Conservation (phyloP, 148 eudicot genomes). For the Silene latifolia region DNA sequence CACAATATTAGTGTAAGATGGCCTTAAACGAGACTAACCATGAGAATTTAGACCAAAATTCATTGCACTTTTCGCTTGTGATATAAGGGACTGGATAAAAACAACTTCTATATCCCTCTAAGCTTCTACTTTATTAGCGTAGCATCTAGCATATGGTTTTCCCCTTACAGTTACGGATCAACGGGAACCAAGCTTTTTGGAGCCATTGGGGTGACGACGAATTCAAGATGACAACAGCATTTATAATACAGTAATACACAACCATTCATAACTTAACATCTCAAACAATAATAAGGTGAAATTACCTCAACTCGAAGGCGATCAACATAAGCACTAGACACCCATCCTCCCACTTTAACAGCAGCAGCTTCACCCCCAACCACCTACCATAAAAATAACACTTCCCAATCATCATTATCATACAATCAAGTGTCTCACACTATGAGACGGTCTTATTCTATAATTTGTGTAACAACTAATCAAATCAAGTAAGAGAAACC, state of each 20-base stretch:
- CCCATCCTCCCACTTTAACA: constrained; percentile 70
- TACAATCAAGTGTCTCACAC: constrained; percentile 2
- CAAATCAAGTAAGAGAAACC: constrained; percentile 21
- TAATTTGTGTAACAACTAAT: constrained; percentile 1
- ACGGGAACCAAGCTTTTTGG: background rate
- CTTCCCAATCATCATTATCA: constrained; percentile 2
- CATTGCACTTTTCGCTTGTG: background rate
- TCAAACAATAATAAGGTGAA: background rate
- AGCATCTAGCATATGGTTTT: no score
- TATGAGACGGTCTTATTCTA: background rate
- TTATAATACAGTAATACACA: background rate
- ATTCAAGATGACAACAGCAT: background rate
- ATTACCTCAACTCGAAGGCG: constrained; percentile 82
- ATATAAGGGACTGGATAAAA: background rate
- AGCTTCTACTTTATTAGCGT: no score
- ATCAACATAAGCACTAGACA: constrained; percentile 79
- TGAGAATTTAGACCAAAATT: background rate
- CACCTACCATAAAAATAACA: constrained; percentile 42
- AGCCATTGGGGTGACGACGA: background rate
- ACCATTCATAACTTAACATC: background rate
- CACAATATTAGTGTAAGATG: no score
- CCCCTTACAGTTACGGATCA: no score
- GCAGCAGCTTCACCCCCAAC: constrained; percentile 88
- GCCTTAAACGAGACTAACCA: no score
- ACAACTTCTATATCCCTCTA: background rate